Base-by-base conservation (phyloP, 2,329 filamentous ascomycete genomes). In the Drechslera avenae region DNA sequence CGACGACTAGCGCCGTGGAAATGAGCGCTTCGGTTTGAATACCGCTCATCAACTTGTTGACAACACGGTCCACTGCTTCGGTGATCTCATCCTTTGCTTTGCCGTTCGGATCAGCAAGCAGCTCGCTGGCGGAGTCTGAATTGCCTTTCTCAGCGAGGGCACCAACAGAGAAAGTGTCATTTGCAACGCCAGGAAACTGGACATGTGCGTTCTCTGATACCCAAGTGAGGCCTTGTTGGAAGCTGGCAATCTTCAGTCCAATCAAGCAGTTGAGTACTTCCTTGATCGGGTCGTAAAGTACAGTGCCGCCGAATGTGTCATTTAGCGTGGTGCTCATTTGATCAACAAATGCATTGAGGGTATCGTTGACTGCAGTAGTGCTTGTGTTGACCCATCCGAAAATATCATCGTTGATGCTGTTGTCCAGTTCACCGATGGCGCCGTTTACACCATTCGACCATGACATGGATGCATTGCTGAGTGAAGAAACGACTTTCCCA, bases 201-300 rank as follows among this genome's bases (percentile, higher is more conserved):
- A 99, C 82, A 55, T 94, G 84, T 3, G 94, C 91, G 69, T 97
- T 79, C 60, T 97, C 87, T 64, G 89, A 84, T 9, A 96, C 89
- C 93, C 93, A 99, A 1, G 90, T 96, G n/a, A 97, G 81, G 10
- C 89, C 94, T 67, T 89, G 87, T 72, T 97, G 85, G 59, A 99
- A 85, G 17, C 86, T 83, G 60, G 89, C 85, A 56, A 97, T 82
- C 78, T 97, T 97, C 67, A 96, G 81, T 6, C 87, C 85, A 58
- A 97, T 85, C n/a, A 97, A 80, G 68, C 94, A 97, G 68, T 90
- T 83, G 56, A 97, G 82, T 28, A 97, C 85, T 35, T 90, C 87
- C 65, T 85, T 81, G 65, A 96, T 86, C 0, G 91, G 89, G 21
- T 87, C 83, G 59, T 91, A 83, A 35, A 96, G 86, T 34, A 92